A percentile compares a stretch with the other conserved stretches of the same genome.
Evolutionary conservation across 2,329 filamentous ascomycete species (phyloP).

Genomic region (Exophiala dermatitidis): DNA sequence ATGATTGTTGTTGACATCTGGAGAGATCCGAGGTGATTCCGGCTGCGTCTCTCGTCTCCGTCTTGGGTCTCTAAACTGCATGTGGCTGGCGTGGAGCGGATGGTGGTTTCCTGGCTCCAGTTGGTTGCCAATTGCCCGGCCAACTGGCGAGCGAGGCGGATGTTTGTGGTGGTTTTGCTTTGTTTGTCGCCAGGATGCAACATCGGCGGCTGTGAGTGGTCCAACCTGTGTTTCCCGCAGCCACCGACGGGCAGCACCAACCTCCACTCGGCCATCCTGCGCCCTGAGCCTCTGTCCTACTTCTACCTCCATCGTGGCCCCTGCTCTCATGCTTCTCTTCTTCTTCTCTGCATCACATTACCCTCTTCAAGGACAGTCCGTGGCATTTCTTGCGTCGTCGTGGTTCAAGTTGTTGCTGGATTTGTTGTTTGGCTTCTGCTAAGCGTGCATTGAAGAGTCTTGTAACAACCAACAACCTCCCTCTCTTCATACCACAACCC

Average conservation of each 20-base stretch:
- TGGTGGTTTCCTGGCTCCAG: neutral
- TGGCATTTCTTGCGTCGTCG: neutral
- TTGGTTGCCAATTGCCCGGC: neutral
- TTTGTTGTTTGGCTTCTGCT: constrained; percentile 3
- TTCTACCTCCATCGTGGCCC: constrained; percentile 1
- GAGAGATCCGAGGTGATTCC: neutral
- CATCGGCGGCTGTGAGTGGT: neutral
- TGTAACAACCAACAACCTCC: neutral
- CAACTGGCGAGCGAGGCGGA: neutral
- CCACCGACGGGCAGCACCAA: neutral
- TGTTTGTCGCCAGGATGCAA: constrained; percentile 1
- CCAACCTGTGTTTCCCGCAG: neutral
- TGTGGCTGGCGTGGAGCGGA: constrained; percentile 1
- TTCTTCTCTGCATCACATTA: constrained; percentile 1
- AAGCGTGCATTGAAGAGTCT: neutral
- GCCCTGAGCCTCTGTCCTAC: constrained; percentile 1
- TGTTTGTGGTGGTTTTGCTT: constrained; percentile 4
- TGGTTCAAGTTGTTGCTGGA: neutral
- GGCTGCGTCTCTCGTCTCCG: neutral
- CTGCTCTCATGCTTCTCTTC: neutral
- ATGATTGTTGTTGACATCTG: neutral
- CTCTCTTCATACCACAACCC: neutral
- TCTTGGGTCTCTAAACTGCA: neutral
- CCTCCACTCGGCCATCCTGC: neutral
- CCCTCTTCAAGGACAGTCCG: neutral